Base-by-base conservation (phyloP, 495 filamentous ascomycete genomes). In the Hypoxylon fuscum region DNA sequence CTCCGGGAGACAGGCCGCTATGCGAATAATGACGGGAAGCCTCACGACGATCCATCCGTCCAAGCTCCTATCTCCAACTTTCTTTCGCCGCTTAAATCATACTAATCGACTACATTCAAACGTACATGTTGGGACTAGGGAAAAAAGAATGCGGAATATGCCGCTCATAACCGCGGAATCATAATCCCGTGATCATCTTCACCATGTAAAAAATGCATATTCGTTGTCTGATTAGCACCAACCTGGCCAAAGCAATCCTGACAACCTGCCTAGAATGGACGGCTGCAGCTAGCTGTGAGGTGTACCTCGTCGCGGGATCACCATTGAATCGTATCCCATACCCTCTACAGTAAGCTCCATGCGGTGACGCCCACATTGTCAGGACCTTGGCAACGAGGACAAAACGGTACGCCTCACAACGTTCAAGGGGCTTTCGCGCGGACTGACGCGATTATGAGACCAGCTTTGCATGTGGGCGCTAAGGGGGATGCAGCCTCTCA, bases 321-420 rank as follows among this genome's bases (percentile, higher is more conserved):
- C 23, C 38, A 42, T n/a, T n/a, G n/a, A n/a, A n/a, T 45, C 11
- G 38, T 27, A 4, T 27, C 42, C 14, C 42, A n/a, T 21, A n/a
- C 9, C 42, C 5, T 43, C 49, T 59, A 59, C 50, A 65, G 55
- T 65, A 65, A 65, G 62, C 62, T 49, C 31, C 42, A 51, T 57
- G 50, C 40, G 54, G 43, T 52, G 21, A 31, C 42, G 32, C 43
- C 34, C 41, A 15, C 48, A 37, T 47, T 46, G 27, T 29, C 38
- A 17, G 10, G 20, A 18, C 20, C 34, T 55, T 55, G 43, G 59
- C 50, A 45, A 42, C 31, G 25, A 40, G n/a, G 42, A 38, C 38
- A 27, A 44, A 47, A 60, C 45, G 41, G 50, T 47, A 42, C 23
- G 17, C 40, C 46, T 29, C n/a, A n/a, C 23, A 32, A 15, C 44